Base-by-base conservation (phyloP, 768 basidiomycete genomes). In the Holtermannia corniformis region DNA sequence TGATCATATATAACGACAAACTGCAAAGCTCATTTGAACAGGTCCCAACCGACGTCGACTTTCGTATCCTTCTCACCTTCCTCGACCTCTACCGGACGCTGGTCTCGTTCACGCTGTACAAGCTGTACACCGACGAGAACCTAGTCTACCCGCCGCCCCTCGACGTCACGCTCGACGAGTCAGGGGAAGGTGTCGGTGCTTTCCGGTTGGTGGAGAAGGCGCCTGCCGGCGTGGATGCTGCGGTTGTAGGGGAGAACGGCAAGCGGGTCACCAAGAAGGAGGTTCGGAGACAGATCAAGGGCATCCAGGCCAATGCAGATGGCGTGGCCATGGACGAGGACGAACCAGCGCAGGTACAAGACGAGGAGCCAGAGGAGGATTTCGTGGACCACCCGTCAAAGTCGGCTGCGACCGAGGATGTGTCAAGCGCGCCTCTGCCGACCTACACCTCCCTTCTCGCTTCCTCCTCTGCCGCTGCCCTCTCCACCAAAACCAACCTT, bases 21-120 rank as follows among this genome's bases (percentile, higher is more conserved):
- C 3, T n/a, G 22, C 41, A 19, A 42, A 13, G 10, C 22, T 14
- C 25, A 44, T 24, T 50, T 13, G 13, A 20, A n/a, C 59, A 96
- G 90, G 83, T 96, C 56, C 95, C 95, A 5, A 72, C 82, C 28
- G 93, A 97, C 67, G 93, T 99, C 51, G 95, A 99, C 71, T 84
- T 95, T 67, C 86, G 95, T 41, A 95, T 99, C 47, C 91, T 99
- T 84, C 74, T 95, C 55, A 99, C 95, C 5, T 99, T 99, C 77
- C 76, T 99, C 64, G 95, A 99, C 72, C 80, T 99, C 10, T 97
- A 99, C 73, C 91, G 97, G 74, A 97, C 93, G 1, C 76, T 96
- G 7, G 82, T 97, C 24, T 89, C 88, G 4, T 99, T 99, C 67
- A 85, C 90, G 20, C 82, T 95, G 68, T 99, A 90, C 80, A 95